Conservation (phyloP, 495 filamentous ascomycete species). For the Friedmanniomyces endolithicus region DNA sequence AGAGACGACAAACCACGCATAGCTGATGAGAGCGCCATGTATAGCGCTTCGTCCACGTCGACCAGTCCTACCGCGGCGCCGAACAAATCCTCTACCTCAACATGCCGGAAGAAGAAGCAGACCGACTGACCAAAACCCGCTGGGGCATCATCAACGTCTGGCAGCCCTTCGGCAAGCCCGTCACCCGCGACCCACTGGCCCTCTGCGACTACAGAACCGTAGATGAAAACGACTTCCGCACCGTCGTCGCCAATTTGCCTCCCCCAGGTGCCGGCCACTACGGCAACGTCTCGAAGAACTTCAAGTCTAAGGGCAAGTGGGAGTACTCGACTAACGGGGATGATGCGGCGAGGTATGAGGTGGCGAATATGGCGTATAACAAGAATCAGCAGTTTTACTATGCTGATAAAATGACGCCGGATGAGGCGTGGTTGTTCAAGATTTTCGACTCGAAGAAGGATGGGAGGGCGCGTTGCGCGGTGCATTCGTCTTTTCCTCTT, state of each 20-base stretch:
- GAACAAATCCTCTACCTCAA: constrained; percentile 5
- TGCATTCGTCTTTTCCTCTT: constrained; percentile 6
- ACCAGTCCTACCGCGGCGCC: constrained; percentile 1
- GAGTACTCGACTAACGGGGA: constrained; percentile 5
- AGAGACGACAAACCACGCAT: no score
- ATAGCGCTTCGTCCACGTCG: constrained; percentile 4
- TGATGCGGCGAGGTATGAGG: background rate
- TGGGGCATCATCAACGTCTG: constrained; percentile 11
- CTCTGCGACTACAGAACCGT: background rate
- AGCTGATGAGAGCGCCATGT: no score
- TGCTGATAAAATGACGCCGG: constrained; percentile 2
- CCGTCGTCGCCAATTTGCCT: constrained; percentile 1
- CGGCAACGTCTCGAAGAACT: background rate
- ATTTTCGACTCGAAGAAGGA: constrained; percentile 10
- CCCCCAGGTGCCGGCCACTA: constrained; percentile 2
- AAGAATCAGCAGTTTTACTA: constrained; percentile 1
- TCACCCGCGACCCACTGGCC: constrained; percentile 3
- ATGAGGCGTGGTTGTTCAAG: constrained; percentile 9
- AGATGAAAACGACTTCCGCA: background rate
- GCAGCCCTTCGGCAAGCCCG: background rate
- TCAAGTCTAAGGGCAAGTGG: background rate
- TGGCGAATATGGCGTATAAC: constrained; percentile 6
- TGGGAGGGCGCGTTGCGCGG: constrained; percentile 1
- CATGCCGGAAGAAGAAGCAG: constrained; percentile 1
- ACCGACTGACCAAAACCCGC: background rate